A percentile compares a stretch with the other conserved stretches of the same genome.
Conservation (phyloP, 176 grass and related monocot genomes). For the Eragrostis nindensis region DNA sequence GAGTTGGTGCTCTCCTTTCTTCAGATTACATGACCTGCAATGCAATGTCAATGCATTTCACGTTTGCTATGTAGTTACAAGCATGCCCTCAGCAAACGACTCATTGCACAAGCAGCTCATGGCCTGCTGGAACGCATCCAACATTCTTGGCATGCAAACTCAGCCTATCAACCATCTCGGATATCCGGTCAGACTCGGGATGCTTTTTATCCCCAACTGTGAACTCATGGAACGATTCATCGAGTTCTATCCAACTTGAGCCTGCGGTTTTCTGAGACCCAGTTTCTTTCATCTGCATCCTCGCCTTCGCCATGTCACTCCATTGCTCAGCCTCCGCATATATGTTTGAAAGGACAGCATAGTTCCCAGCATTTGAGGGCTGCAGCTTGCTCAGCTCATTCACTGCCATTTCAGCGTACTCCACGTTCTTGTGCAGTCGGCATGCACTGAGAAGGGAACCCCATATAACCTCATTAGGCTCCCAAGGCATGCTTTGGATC, state of each 20-base stretch:
- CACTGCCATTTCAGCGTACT: slow-evolving; percentile 62
- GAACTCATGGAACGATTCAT: slow-evolving; percentile 72
- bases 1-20: slow-evolving; percentile 10
- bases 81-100: slow-evolving; percentile 19
- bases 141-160: slow-evolving; percentile 59
- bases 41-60: not conserved
- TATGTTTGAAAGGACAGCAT: slow-evolving; percentile 76
- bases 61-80: not conserved
- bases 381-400: slow-evolving; percentile 62
- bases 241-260: slow-evolving; percentile 72
- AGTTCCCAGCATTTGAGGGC: slow-evolving; percentile 64
- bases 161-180: slow-evolving; percentile 64
- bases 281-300: slow-evolving; percentile 68
- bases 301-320: slow-evolving; percentile 73
- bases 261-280: slow-evolving; percentile 66
- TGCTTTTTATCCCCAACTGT: slow-evolving; percentile 66
- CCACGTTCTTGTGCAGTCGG: slow-evolving; percentile 72
- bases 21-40: slow-evolving; percentile 12
- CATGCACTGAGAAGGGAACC: slow-evolving; percentile 78
- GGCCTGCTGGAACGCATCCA: slow-evolving; percentile 48
- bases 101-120: slow-evolving; percentile 49
- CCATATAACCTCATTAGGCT: slow-evolving; percentile 74
- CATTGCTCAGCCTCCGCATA: slow-evolving; percentile 68
- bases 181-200: slow-evolving; percentile 41
- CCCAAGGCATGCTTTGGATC: slow-evolving; percentile 60